Percentiles rank a stretch among this genome's conserved stretches.
phyloP scores from a whole-genome alignment of 495 filamentous ascomycete species.

The Xanthoparmelia taractica region DNA sequence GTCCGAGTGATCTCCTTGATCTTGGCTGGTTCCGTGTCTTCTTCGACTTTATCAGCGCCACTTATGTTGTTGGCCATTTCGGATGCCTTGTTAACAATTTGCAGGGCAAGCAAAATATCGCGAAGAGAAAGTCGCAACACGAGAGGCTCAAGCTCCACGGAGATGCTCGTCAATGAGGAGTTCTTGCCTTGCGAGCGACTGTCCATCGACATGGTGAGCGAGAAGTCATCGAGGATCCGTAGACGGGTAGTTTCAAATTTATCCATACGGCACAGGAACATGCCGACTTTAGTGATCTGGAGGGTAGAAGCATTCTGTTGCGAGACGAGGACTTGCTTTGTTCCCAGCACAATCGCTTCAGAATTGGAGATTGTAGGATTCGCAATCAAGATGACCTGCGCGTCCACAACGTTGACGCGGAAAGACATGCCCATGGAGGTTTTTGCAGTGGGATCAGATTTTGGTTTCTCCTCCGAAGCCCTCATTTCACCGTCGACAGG shows the following conservation, averaged over 20 bases:
- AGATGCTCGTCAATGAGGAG: constrained; percentile 64
- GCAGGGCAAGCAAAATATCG: constrained; percentile 87
- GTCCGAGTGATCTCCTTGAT: constrained; percentile 56
- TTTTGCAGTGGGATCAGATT: constrained; percentile 19
- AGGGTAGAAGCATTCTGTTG: constrained; percentile 91
- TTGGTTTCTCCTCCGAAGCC: constrained; percentile 31
- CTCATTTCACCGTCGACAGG: constrained; percentile 22
- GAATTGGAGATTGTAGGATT: constrained; percentile 84
- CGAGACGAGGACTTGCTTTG: constrained; percentile 85
- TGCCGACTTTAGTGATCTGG: constrained; percentile 85
- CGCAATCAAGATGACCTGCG: constrained; percentile 89
- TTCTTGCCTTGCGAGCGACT: constrained; percentile 59
- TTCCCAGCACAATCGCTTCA: constrained; percentile 90
- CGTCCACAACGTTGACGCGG: constrained; percentile 88
- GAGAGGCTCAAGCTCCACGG: constrained; percentile 81
- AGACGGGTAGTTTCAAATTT: constrained; percentile 79
- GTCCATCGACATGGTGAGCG: constrained; percentile 80
- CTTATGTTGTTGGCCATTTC: constrained; percentile 58
- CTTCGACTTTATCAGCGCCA: constrained; percentile 35
- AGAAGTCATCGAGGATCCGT: constrained; percentile 93
- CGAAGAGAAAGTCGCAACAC: constrained; percentile 88
- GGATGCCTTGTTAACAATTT: constrained; percentile 87
- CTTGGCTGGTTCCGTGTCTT: constrained; percentile 51
- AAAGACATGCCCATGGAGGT: constrained; percentile 67
- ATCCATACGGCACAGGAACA: constrained; percentile 99